Evolutionary conservation across 257 asterid genomes (phyloP).

Genomic region (Solanum paucissectum): DNA sequence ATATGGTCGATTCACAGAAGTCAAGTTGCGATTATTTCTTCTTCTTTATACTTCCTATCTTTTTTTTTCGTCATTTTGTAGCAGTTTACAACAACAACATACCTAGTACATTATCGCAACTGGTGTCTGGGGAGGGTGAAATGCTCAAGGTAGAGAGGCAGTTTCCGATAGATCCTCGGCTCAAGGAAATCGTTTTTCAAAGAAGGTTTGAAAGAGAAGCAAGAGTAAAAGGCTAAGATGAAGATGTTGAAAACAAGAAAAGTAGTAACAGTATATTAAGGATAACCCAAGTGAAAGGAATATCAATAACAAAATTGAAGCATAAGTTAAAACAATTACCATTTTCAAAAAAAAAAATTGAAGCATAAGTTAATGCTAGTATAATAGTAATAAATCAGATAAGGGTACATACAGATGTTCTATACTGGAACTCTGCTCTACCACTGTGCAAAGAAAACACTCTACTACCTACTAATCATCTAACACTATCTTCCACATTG

Average conservation of each 20-base stretch:
- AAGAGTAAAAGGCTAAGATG: not conserved
- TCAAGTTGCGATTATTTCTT: not conserved
- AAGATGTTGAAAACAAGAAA: not conserved
- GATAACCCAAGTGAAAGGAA: not conserved
- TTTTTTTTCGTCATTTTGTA: not conserved
- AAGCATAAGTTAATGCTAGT: not conserved
- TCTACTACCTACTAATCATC: not conserved
- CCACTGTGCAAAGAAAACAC: not conserved
- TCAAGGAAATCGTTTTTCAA: not conserved
- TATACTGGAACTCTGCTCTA: not conserved
- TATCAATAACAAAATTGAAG: not conserved
- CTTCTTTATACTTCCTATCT: not conserved
- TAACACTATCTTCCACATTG: not conserved
- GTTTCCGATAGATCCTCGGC: not conserved
- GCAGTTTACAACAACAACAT: not conserved
- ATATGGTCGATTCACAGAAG: not conserved
- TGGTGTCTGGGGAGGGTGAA: not conserved
- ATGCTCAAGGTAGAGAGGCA: not conserved
- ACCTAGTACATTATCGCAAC: not conserved
- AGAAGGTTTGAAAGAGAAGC: not conserved
- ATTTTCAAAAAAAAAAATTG: too few relatives aligned
- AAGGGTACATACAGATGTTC: not conserved
- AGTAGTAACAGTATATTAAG: not conserved
- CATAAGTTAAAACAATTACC: not conserved
- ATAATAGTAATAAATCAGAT: not conserved